A percentile compares a stretch with the other conserved stretches of the same genome.
Evolutionary conservation across 441 rosid species (phyloP).

Genomic region (Euphorbia celastroides): DNA sequence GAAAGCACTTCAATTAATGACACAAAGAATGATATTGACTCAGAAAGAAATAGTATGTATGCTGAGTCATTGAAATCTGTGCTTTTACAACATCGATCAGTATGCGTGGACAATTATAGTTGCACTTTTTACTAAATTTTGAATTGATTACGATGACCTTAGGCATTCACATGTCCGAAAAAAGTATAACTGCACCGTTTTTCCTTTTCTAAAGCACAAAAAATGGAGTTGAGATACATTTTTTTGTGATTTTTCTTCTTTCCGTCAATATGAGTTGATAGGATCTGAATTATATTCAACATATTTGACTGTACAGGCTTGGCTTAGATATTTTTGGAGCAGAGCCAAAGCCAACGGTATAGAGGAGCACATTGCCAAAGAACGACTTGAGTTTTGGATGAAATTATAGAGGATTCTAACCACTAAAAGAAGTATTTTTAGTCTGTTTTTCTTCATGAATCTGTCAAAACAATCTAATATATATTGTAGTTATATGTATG

Average conservation of each 20-base stretch:
- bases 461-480: too few relatives aligned
- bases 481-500: too few relatives aligned
- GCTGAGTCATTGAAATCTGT: constrained; percentile 9
- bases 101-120: not conserved
- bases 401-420: constrained; percentile 1
- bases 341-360: constrained; percentile 75
- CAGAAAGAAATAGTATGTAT: constrained; percentile 85
- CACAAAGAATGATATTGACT: constrained; percentile 88
- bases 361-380: constrained; percentile 84
- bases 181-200: not conserved
- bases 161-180: not conserved
- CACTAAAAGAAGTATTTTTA: not conserved
- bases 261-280: too few relatives aligned
- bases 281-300: not conserved
- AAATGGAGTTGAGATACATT: not conserved
- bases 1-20: constrained; percentile 66
- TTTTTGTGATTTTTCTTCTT: not conserved
- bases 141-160: constrained; percentile 5
- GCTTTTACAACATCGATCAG: not conserved
- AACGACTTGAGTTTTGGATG: constrained; percentile 75
- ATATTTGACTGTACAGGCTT: constrained; percentile 45
- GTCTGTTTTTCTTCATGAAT: too few relatives aligned
- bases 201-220: not conserved
- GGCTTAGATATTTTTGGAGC: constrained; percentile 91
- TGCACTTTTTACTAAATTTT: not conserved